Conservation (phyloP, 176 grass and related monocot species). For the Triticum timopheevii region DNA sequence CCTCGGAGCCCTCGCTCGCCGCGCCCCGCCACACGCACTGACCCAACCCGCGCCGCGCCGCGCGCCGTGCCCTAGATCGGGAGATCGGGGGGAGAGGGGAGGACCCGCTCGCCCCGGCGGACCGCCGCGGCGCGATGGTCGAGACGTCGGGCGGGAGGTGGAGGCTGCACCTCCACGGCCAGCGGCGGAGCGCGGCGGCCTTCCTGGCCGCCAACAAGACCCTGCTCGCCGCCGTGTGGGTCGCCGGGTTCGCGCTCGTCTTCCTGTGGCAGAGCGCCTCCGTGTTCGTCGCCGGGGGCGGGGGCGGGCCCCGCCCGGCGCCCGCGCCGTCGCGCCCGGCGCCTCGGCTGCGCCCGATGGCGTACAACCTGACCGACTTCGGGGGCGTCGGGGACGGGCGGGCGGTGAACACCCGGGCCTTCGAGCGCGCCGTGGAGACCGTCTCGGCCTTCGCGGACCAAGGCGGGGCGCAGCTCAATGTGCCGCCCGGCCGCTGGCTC, state of each 20-base stretch:
- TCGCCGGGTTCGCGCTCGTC: constrained; percentile 58
- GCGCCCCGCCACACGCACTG: not conserved
- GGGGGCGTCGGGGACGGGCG: constrained; percentile 73
- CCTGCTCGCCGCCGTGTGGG: constrained; percentile 60
- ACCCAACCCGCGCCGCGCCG: constrained; percentile 4
- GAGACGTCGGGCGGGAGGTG: constrained; percentile 37
- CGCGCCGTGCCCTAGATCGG: constrained; percentile 27
- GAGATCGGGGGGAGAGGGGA: constrained; percentile 1
- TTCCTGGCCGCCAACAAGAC: constrained; percentile 55
- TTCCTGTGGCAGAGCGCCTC: constrained; percentile 76
- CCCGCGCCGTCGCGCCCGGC: constrained; percentile 18
- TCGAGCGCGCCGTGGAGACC: constrained; percentile 73
- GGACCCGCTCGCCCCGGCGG: no score
- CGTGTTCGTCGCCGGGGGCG: constrained; percentile 13
- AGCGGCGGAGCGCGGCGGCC: constrained; percentile 36
- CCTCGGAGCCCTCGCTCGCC: not conserved
- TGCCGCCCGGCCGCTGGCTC: constrained; percentile 69
- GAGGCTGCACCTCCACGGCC: constrained; percentile 38
- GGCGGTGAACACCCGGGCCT: constrained; percentile 72
- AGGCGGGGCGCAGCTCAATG: constrained; percentile 84
- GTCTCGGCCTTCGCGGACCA: constrained; percentile 38
- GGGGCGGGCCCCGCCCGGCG: not conserved
- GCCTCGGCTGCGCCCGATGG: constrained; percentile 50
- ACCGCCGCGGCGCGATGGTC: constrained; percentile 33
- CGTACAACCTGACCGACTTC: constrained; percentile 80